phyloP scores from a whole-genome alignment of 495 filamentous ascomycete species.

The Penicillium goetzii region DNA sequence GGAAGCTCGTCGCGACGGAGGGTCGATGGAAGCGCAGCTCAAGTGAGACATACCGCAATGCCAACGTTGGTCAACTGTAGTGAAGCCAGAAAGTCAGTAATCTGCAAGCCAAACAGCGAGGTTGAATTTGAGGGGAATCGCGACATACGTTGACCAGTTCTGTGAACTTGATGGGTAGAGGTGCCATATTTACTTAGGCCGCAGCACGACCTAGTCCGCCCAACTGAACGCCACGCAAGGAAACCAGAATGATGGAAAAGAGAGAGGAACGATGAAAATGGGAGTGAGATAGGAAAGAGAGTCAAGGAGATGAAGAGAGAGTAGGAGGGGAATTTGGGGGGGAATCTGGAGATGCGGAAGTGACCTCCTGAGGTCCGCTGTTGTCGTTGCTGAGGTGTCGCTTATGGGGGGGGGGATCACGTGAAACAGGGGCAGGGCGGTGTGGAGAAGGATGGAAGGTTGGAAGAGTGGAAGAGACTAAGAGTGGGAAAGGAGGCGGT shows the following conservation, averaged over 20 bases:
- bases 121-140: conserved; percentile 14
- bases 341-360: conserved; percentile 39
- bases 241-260: conserved; percentile 37
- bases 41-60: conserved; percentile 69
- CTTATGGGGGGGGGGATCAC: conserved; percentile 50
- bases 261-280: background rate
- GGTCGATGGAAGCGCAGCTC: conserved; percentile 18
- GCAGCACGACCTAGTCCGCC: conserved; percentile 55
- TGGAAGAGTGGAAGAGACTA: background rate
- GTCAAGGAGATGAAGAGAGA: conserved; percentile 24
- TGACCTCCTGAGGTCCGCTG: conserved; percentile 52
- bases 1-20: conserved; percentile 26
- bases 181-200: conserved; percentile 66
- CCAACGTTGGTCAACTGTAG: conserved; percentile 73
- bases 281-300: conserved; percentile 17
- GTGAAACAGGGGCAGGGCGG: conserved; percentile 35
- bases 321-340: conserved; percentile 19
- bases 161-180: conserved; percentile 91
- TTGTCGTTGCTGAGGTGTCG: conserved; percentile 54
- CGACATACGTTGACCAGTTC: conserved; percentile 83
- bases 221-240: conserved; percentile 50
- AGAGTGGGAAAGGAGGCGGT: background rate
- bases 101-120: background rate
- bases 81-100: conserved; percentile 31
- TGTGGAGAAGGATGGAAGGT: background rate